A percentile compares a stretch with the other conserved stretches of the same genome.
Conservation (phyloP, 2,329 filamentous ascomycete genomes). For the Endothia cerciana region DNA sequence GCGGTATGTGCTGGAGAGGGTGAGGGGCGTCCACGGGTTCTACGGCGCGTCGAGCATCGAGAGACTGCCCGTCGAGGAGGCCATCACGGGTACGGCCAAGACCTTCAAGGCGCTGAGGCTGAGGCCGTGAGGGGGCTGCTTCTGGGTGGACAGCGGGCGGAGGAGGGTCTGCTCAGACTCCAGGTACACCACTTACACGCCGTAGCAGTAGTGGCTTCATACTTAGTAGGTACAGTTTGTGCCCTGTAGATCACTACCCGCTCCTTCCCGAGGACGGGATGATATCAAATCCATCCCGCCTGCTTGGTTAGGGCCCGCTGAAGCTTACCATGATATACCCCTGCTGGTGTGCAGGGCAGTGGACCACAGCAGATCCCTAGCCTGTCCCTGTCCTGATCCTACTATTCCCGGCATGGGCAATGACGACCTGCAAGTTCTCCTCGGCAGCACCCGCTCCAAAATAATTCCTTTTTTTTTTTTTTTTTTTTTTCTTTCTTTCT, state of each 20-base stretch:
- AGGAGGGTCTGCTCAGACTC: background rate
- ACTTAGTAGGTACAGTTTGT: background rate
- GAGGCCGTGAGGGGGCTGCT: conserved; percentile 6
- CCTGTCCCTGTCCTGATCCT: background rate
- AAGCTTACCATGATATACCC: background rate
- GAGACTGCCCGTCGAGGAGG: conserved; percentile 67
- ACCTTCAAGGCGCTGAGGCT: conserved; percentile 37
- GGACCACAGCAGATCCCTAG: background rate
- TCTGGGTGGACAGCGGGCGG: background rate
- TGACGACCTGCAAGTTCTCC: background rate
- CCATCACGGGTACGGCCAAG: conserved; percentile 55
- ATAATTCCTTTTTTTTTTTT: conserved; percentile 8
- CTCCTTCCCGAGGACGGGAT: background rate
- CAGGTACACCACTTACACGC: too few relatives aligned
- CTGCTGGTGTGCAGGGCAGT: background rate
- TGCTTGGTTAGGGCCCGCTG: background rate
- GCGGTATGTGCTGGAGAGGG: conserved; percentile 62
- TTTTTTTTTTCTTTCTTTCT: too few relatives aligned
- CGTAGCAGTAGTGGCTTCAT: too few relatives aligned
- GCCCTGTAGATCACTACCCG: background rate
- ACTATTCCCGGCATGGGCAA: background rate
- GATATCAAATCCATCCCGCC: conserved; percentile 1
- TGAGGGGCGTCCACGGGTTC: conserved; percentile 70
- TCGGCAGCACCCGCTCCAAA: background rate
- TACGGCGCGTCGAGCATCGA: conserved; percentile 75